Base-by-base conservation (phyloP, 2,329 filamentous ascomycete genomes). In the Nannizzia gypsea region DNA sequence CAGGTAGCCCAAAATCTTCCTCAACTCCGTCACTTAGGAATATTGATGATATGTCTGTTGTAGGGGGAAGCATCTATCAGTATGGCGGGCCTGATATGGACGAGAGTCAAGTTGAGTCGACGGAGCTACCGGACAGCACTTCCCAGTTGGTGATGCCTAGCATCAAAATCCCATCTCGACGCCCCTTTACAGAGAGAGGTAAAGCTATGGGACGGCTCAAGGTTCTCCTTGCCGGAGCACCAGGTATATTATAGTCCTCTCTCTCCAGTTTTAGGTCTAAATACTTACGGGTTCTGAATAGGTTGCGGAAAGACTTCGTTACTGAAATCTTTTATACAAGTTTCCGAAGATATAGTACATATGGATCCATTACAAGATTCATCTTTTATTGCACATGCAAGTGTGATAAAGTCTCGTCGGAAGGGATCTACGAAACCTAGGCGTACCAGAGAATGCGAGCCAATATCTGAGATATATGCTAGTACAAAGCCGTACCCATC, bases 81-180 rank as follows among this genome's bases (percentile, higher is more conserved):
- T 79, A 77, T 2, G 70, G 83, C 15, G 75, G 72, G 15, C 83
- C 80, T 67, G 75, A 79, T 63, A 76, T 85, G 65, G 76, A 83
- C 68, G 85, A 81, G 70, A 69, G 69, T 17, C 57, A 62, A 11
- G 59, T 62, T 8, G 65, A 63, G 6, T 69, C 70, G 6, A 66
- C 67, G 8, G 67, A 68, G 56, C 59, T 71, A 2, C 67, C 69
- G 28, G 72, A 74, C 61, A 72, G 76, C 68, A 67, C 75, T 11
- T 75, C 77, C n/a, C 91, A 97, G 72, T 81, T 99, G n/a, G 89
- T 99, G 62, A 99, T 99, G 93, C 93, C 93, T 3, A 96, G 90
- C 69, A 86, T 99, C 67, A 85, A 83, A 63, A 93, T 99, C 83
- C 92, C 93, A 2, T 88, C 84, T 62, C 84, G 93, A 56, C 82